phyloP scores from a whole-genome alignment of 1,284 basidiomycete species.

The Fomitopsis schrenkii region DNA sequence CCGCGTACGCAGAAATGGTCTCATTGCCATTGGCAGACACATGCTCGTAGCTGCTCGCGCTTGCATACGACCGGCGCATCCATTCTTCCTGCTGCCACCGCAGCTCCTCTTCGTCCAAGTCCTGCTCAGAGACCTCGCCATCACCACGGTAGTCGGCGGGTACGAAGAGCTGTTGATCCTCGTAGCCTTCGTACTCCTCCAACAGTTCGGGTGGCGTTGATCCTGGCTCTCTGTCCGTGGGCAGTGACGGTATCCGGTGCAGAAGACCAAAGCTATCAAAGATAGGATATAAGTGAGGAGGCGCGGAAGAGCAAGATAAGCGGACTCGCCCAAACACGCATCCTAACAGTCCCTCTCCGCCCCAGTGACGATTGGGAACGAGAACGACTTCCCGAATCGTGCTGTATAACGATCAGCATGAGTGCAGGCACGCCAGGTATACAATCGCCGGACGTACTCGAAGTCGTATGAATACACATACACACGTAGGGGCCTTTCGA shows the following conservation, averaged over 20 bases:
- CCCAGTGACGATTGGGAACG: conserved; percentile 94
- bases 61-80: conserved; percentile 30
- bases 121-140: conserved; percentile 22
- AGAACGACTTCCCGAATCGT: conserved; percentile 88
- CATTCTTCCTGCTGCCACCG: conserved; percentile 39
- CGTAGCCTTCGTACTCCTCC: conserved; percentile 45
- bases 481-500: conserved; percentile 88
- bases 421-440: not conserved
- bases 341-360: conserved; percentile 89
- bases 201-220: conserved; percentile 49
- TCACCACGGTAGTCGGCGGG: conserved; percentile 51
- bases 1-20: conserved; percentile 21
- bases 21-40: conserved; percentile 21
- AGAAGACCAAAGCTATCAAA: conserved; percentile 68
- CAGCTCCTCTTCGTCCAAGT: conserved; percentile 34
- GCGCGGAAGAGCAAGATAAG: conserved; percentile 1
- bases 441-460: conserved; percentile 60
- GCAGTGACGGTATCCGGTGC: conserved; percentile 82
- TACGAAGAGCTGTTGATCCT: conserved; percentile 65
- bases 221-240: conserved; percentile 49
- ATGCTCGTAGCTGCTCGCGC: conserved; percentile 23
- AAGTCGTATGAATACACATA: conserved; percentile 98
- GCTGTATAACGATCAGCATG: conserved; percentile 38
- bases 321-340: conserved; percentile 85
- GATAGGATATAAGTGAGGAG: conserved; percentile 6